These are phyloP conservation scores for Ceratocystis colombiana DNA, from an alignment of 2,329 filamentous ascomycete species.

Conservation along the genomic window DNA sequence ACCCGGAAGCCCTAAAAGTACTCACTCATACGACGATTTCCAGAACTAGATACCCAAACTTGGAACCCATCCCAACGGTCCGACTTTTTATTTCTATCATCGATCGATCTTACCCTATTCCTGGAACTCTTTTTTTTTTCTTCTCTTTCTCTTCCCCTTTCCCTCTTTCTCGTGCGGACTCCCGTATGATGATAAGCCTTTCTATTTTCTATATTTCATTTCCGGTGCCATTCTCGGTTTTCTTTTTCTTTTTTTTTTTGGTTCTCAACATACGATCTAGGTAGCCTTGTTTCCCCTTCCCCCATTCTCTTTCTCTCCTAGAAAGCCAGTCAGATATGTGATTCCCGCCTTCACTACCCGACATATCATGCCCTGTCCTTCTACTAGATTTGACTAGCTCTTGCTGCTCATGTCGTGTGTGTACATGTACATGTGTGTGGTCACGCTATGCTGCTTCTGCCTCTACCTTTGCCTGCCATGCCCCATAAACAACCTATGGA, in stretches of 20 bases:
- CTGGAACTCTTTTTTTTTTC: not conserved
- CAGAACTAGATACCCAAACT: conserved; percentile 21
- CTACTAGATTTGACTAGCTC: conserved; percentile 13
- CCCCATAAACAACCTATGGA: not conserved
- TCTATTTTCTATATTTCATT: not conserved
- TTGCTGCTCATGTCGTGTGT: conserved; percentile 3
- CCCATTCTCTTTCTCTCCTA: not conserved
- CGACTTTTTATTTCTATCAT: conserved; percentile 4
- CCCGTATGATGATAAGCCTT: not conserved
- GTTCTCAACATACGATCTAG: conserved; percentile 18
- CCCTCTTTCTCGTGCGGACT: not conserved
- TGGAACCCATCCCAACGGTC: not conserved
- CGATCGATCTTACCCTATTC: not conserved
- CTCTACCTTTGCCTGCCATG: not conserved
- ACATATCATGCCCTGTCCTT: not conserved
- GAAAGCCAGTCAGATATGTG: not conserved
- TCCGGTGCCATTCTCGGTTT: not conserved
- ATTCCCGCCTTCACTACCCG: not conserved
- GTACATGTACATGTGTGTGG: conserved; percentile 3
- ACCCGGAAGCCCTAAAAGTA: conserved; percentile 17
- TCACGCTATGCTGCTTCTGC: not conserved
- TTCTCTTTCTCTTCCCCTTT: not conserved
- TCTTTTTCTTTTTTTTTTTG: not conserved
- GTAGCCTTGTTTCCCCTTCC: conserved; percentile 17
- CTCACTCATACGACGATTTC: conserved; percentile 18